Conservation (phyloP, 257 asterid species). For the Solanum medicagineum region DNA sequence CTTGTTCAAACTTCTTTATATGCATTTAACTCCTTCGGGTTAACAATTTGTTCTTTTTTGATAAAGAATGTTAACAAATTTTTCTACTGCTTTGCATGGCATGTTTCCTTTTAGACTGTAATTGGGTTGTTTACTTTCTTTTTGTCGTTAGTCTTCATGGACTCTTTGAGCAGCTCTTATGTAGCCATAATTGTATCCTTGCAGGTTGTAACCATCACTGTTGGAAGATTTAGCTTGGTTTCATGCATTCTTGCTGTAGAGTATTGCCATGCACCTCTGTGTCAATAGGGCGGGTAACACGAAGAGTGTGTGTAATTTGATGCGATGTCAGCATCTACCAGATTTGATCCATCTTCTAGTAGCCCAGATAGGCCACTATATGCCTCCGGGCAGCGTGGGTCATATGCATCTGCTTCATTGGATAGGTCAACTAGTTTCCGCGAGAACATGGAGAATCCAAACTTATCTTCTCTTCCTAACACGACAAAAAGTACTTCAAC, state of each 20-base stretch:
- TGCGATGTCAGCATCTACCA: constrained; percentile 88
- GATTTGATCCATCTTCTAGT: constrained; percentile 67
- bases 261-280: constrained; percentile 70
- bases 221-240: constrained; percentile 30
- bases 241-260: constrained; percentile 34
- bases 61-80: not conserved
- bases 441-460: constrained; percentile 47
- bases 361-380: constrained; percentile 78
- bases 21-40: not conserved
- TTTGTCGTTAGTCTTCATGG: not conserved
- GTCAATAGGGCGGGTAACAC: constrained; percentile 45
- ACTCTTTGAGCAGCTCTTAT: constrained; percentile 1
- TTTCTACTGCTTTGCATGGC: not conserved
- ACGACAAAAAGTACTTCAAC: constrained; percentile 59
- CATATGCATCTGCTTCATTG: constrained; percentile 53
- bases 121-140: not conserved
- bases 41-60: not conserved
- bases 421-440: constrained; percentile 48
- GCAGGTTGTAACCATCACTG: constrained; percentile 32
- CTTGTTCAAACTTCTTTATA: not conserved
- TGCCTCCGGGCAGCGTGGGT: constrained; percentile 68
- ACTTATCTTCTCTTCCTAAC: constrained; percentile 62
- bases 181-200: not conserved
- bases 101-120: not conserved
- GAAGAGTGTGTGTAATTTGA: constrained; percentile 44